Evolutionary conservation across 2,329 filamentous ascomycete species (phyloP).

Genomic region (Aspergillus floridensis): DNA sequence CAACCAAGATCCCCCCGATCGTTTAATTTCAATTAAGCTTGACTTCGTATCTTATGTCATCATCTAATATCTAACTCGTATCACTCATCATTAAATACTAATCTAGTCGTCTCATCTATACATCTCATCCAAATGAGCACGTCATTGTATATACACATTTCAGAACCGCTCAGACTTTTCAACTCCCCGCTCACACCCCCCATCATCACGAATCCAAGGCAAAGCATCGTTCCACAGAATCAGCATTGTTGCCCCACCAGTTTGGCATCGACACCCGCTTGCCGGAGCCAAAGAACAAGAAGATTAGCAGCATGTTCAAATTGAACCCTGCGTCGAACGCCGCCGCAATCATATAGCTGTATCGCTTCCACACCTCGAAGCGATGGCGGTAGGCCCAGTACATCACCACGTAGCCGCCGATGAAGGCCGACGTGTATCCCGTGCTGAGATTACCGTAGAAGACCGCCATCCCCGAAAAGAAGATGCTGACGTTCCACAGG

Average conservation of each 20-base stretch:
- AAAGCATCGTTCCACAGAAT: conserved; percentile 59
- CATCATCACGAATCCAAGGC: conserved; percentile 37
- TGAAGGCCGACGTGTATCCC: conserved; percentile 56
- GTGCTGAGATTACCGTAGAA: conserved; percentile 64
- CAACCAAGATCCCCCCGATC: too few relatives aligned
- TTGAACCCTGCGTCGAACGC: conserved; percentile 64
- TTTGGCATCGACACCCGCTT: conserved; percentile 60
- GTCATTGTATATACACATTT: not conserved
- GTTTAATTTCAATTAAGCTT: too few relatives aligned
- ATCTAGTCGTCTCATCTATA: not conserved
- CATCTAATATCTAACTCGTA: not conserved
- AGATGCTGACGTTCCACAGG: conserved; percentile 62
- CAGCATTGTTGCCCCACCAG: conserved; percentile 62
- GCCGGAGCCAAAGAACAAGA: conserved; percentile 57
- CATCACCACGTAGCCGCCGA: conserved; percentile 62
- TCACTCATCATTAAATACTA: not conserved
- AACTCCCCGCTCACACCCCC: too few relatives aligned
- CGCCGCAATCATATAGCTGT: conserved; percentile 61
- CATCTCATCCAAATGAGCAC: not conserved
- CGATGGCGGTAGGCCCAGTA: conserved; percentile 56
- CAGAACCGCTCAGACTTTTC: too few relatives aligned
- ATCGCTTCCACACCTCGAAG: conserved; percentile 58
- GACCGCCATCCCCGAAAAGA: conserved; percentile 54
- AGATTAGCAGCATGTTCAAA: conserved; percentile 60
- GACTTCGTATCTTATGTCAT: not conserved